Base-by-base conservation (phyloP, 345 rosid species). In the Eucalyptus curtisii region DNA sequence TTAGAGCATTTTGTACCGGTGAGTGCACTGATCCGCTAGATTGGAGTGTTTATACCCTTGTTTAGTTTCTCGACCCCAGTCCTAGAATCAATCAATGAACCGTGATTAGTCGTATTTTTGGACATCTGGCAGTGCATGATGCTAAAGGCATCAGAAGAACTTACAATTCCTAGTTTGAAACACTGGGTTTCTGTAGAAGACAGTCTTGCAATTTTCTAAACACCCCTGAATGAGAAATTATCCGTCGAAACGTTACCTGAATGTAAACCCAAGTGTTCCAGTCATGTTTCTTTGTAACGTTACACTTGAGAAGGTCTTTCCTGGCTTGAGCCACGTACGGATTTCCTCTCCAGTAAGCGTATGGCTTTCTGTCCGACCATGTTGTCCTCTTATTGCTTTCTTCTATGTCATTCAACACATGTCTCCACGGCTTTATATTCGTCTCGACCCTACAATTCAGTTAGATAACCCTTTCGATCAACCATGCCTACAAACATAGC, bases 291-390 rank as follows among this genome's bases (percentile, higher is more conserved):
- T 82, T 84, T 10, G 92, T 88, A 53, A 89, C 88, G 49, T 91
- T 91, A 47, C 94, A 92, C 48, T 87, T 92, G 88, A 92, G 86
- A 49, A 91, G 89, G 87, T 90, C 91, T 85, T 50, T 86, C 53
- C 94, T 89, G 15, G 87, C 49, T 11, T 89, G 86, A 59, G 89
- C 45, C 59, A 92, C 94, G 48, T 59, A 4, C 45, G 92, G 97
- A 79, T 94, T 94, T 31, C 97, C 98, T 86, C 52, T 95, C 96
- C 96, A 95, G 82, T 92, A 95, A 85, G 96, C 95, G 55, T 91
- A 93, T 31, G 95, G 95, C 89, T 88, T 89, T 89, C 96, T 94
- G 33, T 95, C 94, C 68, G 87, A 81, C 93, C 93, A 92, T 30
- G 85, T 24, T 44, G 48, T 91, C 86, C 88, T 91, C 30, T 81